Evolutionary conservation across 1,139 yeast species (phyloP).

Genomic region (Diutina sp.): DNA sequence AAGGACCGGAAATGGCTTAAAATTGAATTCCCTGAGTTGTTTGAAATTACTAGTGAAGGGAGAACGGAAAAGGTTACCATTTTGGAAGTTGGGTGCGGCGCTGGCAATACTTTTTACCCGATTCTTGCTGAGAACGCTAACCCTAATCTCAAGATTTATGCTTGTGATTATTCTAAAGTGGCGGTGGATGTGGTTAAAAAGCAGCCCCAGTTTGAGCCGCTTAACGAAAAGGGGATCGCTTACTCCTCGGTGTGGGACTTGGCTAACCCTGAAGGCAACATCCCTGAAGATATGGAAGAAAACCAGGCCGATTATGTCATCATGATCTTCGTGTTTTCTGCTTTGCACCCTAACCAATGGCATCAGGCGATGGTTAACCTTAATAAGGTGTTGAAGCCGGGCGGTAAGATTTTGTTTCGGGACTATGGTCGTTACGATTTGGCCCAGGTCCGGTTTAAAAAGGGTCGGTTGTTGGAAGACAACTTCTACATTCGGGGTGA

Average conservation of each 20-base stretch:
- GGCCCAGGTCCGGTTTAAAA: constrained; percentile 90
- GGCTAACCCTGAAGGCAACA: constrained; percentile 55
- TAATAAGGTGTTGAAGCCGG: constrained; percentile 70
- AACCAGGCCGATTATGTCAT: constrained; percentile 83
- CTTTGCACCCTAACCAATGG: constrained; percentile 92
- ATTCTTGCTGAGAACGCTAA: constrained; percentile 72
- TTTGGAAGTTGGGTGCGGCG: constrained; percentile 95
- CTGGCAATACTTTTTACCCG: constrained; percentile 94
- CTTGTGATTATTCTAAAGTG: constrained; percentile 81
- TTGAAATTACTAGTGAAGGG: constrained; percentile 59
- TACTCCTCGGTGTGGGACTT: constrained; percentile 94
- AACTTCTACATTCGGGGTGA: constrained; percentile 96
- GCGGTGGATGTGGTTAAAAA: constrained; percentile 78
- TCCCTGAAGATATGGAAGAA: constrained; percentile 80
- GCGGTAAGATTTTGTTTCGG: constrained; percentile 79
- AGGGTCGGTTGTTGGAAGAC: constrained; percentile 75
- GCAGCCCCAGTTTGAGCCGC: constrained; percentile 42
- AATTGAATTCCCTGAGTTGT: constrained; percentile 82
- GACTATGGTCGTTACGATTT: constrained; percentile 94
- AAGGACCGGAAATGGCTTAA: constrained; percentile 95
- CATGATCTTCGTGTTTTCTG: constrained; percentile 89
- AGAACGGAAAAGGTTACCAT: constrained; percentile 57
- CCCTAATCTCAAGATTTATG: constrained; percentile 59
- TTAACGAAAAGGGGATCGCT: constrained; percentile 40
- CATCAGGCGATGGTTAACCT: constrained; percentile 60